Base-by-base conservation (phyloP, 2,329 filamentous ascomycete species). In the Tolypocladium inflatum region DNA sequence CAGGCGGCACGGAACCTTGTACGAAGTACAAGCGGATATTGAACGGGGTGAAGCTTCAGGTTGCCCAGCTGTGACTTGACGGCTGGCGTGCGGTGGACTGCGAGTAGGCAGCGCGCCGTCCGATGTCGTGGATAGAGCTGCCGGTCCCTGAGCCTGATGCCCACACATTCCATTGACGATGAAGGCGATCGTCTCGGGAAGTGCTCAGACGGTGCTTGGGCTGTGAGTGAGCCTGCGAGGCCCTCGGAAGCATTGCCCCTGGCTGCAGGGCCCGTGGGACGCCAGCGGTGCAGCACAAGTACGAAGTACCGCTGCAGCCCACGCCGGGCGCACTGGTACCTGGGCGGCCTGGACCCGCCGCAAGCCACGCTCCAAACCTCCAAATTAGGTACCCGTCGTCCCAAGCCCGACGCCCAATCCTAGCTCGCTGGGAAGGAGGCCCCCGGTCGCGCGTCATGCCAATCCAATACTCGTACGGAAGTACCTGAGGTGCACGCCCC, bases 401-500 rank as follows among this genome's bases (percentile, higher is more conserved):
- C 57, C 51, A 57, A 52, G 52, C 33, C 41, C 56, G 56, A 51
- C 30, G 56, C 56, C 56, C 56, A 58, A 58, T 58, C 57, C 52
- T 43, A 48, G 56, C 38, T 21, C 30, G 41, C 51, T 37, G 42
- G 51, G 41, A 30, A 57, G 38, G 39, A 37, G 21, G 52, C 26
- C 57, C 57, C 57, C 55, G 53, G 56, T 50, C 56, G 53, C 45
- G 52, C 53, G 39, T 51, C 56, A 54, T 43, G 26, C 35, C 23
- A 26, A 10, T 7, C 43, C 43, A 48, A 23, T 48, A n/a, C n/a
- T n/a, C n/a, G n/a, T n/a, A n/a, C n/a, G n/a, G n/a, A n/a, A n/a
- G n/a, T 30, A 33, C n/a, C 19, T 35, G 48, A 5, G 45, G 26
- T 17, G 19, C 30, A 37, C 48, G 42, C 52, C 57, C 57, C 57